A percentile compares a stretch with the other conserved stretches of the same genome.
Conservation (phyloP, 164 flowering plant genomes). For the Dillenia turbinata region DNA sequence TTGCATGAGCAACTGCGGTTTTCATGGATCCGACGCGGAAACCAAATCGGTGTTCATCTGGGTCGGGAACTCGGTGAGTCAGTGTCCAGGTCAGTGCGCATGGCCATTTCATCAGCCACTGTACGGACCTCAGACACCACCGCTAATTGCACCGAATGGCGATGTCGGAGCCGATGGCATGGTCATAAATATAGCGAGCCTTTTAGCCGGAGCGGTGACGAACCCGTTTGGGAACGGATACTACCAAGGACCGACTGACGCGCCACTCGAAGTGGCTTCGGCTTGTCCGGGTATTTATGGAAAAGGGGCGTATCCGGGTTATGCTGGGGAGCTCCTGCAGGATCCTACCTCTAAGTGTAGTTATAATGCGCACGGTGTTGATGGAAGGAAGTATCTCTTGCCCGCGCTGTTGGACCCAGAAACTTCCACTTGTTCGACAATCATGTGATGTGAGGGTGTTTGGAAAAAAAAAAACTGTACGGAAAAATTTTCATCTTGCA, state of each 20-base stretch:
- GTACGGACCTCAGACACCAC: slow-evolving; percentile 43
- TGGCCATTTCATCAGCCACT: slow-evolving; percentile 61
- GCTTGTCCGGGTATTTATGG: slow-evolving; percentile 49
- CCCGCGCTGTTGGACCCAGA: slow-evolving; percentile 38
- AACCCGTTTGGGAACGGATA: slow-evolving; percentile 49
- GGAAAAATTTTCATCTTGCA: no score
- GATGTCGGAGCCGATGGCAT: slow-evolving; percentile 58
- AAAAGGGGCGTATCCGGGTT: slow-evolving; percentile 48
- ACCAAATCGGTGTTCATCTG: slow-evolving; percentile 27
- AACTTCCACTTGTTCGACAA: slow-evolving; percentile 28
- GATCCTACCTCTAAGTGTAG: slow-evolving; percentile 35
- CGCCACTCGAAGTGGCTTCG: slow-evolving; percentile 42
- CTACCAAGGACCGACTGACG: slow-evolving; percentile 36
- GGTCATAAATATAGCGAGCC: slow-evolving; percentile 42
- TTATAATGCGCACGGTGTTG: slow-evolving; percentile 41
- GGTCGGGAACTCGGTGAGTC: slow-evolving; percentile 56
- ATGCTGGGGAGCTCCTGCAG: slow-evolving; percentile 31
- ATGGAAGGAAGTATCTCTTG: slow-evolving; percentile 37
- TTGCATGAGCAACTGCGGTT: slow-evolving; percentile 44
- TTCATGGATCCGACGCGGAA: slow-evolving; percentile 24
- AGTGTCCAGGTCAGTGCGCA: slow-evolving; percentile 59
- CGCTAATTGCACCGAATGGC: slow-evolving; percentile 45
- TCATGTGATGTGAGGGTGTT: slow-evolving; percentile 16
- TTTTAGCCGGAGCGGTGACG: slow-evolving; percentile 52
- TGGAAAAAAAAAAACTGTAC: background rate